Conservation (phyloP, 169 alveolate species). For the Neospora caninum region DNA sequence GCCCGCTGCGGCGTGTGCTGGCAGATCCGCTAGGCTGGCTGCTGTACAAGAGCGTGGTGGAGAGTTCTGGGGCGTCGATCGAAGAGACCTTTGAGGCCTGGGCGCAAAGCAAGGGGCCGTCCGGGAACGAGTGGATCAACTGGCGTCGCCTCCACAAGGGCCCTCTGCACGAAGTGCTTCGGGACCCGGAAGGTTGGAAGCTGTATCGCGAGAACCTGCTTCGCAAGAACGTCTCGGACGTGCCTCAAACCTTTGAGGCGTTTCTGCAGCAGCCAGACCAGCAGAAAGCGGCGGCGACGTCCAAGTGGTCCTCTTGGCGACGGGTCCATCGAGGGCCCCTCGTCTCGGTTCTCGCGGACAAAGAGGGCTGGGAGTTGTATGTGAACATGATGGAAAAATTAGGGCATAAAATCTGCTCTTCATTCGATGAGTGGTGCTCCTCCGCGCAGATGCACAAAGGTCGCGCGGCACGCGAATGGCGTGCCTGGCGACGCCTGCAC, state of each 20-base stretch:
- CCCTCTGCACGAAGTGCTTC: conserved; percentile 64
- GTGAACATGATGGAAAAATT: conserved; percentile 51
- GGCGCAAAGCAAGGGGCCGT: conserved; percentile 45
- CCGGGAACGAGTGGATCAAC: conserved; percentile 49
- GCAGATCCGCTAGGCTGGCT: conserved; percentile 62
- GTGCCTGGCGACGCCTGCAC: conserved; percentile 63
- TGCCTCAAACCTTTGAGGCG: conserved; percentile 57
- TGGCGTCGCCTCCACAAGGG: conserved; percentile 64
- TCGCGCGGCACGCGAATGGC: conserved; percentile 46
- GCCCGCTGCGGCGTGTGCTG: conserved; percentile 10
- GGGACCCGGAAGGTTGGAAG: conserved; percentile 63
- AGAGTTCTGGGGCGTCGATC: conserved; percentile 24
- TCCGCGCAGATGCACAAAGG: conserved; percentile 8
- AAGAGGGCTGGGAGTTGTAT: conserved; percentile 57
- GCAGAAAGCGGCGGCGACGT: conserved; percentile 53
- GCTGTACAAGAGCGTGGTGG: conserved; percentile 54
- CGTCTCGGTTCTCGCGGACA: conserved; percentile 55
- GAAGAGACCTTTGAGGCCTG: conserved; percentile 63
- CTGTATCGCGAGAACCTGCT: conserved; percentile 52
- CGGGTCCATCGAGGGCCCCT: conserved; percentile 53
- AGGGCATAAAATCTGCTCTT: conserved; percentile 48
- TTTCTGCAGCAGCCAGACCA: conserved; percentile 63
- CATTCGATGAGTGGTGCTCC: conserved; percentile 50
- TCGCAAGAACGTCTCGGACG: conserved; percentile 37
- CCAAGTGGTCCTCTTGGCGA: conserved; percentile 60